A percentile compares a stretch with the other conserved stretches of the same genome.
Conservation (phyloP, 495 filamentous ascomycete species). For the Aspergillus biplanus region DNA sequence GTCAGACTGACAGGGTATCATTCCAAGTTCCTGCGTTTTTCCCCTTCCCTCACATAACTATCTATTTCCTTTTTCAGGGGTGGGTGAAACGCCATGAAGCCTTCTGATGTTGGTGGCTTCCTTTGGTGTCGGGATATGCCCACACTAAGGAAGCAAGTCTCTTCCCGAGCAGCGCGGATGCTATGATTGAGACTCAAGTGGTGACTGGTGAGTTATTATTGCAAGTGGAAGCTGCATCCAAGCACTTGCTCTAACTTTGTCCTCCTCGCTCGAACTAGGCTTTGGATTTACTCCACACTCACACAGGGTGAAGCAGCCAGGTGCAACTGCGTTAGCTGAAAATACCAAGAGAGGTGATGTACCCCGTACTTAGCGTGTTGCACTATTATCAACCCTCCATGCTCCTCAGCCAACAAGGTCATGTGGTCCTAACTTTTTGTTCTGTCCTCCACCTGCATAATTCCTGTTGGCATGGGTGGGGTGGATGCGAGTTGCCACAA, state of each 20-base stretch:
- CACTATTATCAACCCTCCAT: conserved; percentile 3
- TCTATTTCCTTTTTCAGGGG: no score
- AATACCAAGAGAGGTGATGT: conserved; percentile 17
- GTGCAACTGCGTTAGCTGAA: conserved; percentile 4
- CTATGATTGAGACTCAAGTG: no score
- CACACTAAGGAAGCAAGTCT: no score
- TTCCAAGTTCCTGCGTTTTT: background rate
- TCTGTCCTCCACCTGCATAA: background rate
- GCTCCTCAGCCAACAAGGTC: conserved; percentile 2
- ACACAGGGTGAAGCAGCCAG: background rate
- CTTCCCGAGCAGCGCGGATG: no score
- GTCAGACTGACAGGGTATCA: background rate
- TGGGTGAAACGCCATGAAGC: no score
- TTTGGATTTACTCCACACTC: background rate
- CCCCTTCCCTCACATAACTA: no score
- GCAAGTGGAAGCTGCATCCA: background rate
- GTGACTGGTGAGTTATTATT: background rate
- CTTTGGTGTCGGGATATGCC: no score
- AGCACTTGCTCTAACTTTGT: no score
- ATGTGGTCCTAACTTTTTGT: conserved; percentile 10
- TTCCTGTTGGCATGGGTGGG: background rate
- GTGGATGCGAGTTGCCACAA: background rate
- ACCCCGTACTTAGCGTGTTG: conserved; percentile 5
- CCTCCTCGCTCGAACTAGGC: no score
- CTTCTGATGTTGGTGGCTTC: no score